A percentile compares a stretch with the other conserved stretches of the same genome.
These are phyloP conservation scores for Hypoxylon fragiforme DNA, from an alignment of 495 filamentous ascomycete genomes.

Conservation along the genomic window DNA sequence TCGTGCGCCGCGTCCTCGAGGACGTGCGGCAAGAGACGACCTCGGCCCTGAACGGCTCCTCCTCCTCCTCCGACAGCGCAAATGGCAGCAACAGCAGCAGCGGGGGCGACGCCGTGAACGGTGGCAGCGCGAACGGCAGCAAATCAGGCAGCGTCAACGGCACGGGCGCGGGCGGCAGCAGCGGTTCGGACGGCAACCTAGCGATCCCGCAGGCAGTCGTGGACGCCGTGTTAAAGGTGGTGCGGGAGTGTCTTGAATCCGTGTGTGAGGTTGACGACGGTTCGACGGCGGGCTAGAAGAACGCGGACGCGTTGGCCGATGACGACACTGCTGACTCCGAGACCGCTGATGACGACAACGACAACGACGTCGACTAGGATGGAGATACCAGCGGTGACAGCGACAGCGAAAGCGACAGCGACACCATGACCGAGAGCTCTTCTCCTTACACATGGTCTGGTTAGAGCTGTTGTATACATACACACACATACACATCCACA, in stretches of 20 bases:
- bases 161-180: slow-evolving; percentile 6
- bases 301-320: not conserved
- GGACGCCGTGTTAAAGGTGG: slow-evolving; percentile 56
- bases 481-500: no score
- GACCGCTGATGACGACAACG: no score
- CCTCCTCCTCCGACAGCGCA: slow-evolving; percentile 4
- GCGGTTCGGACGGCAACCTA: slow-evolving; percentile 33
- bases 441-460: not conserved
- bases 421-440: no score
- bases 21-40: slow-evolving; percentile 56
- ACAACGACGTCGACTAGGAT: no score
- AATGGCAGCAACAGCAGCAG: slow-evolving; percentile 1
- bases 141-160: slow-evolving; percentile 30
- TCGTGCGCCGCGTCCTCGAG: slow-evolving; percentile 55
- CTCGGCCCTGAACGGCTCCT: slow-evolving; percentile 22
- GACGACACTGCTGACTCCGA: no score
- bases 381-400: no score
- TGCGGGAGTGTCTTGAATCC: slow-evolving; percentile 53
- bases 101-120: slow-evolving; percentile 18
- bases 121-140: slow-evolving; percentile 26
- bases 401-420: no score
- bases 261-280: slow-evolving; percentile 53
- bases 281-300: slow-evolving; percentile 20
- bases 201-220: slow-evolving; percentile 55
- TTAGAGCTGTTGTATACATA: not conserved